Evolutionary conservation across 2,329 filamentous ascomycete genomes (phyloP).

Genomic region (Fusarium setosum): DNA sequence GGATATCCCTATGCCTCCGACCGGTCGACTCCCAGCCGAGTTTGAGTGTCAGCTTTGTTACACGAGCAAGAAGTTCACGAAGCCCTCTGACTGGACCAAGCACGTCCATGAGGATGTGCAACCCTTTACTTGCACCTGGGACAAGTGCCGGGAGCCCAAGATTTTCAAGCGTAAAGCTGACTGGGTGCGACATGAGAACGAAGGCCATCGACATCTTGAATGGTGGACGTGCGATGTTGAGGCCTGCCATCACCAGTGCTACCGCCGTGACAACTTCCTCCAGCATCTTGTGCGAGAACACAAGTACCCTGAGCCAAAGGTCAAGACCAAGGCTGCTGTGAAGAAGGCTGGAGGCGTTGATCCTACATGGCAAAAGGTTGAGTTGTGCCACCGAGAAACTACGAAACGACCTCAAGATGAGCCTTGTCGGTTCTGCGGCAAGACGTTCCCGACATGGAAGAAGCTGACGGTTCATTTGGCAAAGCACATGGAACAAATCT

Average conservation of each 20-base stretch:
- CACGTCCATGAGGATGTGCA: slow-evolving; percentile 95
- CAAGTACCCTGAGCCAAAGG: slow-evolving; percentile 84
- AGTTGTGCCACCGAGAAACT: slow-evolving; percentile 80
- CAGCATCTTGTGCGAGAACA: slow-evolving; percentile 94
- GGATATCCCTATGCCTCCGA: slow-evolving; percentile 85
- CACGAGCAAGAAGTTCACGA: slow-evolving; percentile 84
- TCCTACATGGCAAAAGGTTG: slow-evolving; percentile 80
- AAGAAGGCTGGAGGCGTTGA: slow-evolving; percentile 69
- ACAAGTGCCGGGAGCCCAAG: slow-evolving; percentile 83
- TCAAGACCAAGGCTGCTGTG: slow-evolving; percentile 77
- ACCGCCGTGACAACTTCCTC: slow-evolving; percentile 90
- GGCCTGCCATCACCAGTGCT: slow-evolving; percentile 86
- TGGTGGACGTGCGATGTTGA: slow-evolving; percentile 89
- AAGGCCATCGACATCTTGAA: slow-evolving; percentile 88
- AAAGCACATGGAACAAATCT: slow-evolving; percentile 94
- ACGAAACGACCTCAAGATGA: slow-evolving; percentile 75
- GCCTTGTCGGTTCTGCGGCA: slow-evolving; percentile 88
- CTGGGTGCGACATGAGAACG: slow-evolving; percentile 95
- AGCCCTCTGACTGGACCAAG: slow-evolving; percentile 97
- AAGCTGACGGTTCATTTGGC: slow-evolving; percentile 93
- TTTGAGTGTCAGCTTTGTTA: slow-evolving; percentile 94
- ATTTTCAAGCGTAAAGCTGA: slow-evolving; percentile 96
- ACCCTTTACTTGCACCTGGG: slow-evolving; percentile 93
- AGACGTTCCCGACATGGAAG: slow-evolving; percentile 86
- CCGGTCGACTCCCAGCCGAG: slow-evolving; percentile 80